Percentiles rank a stretch among this genome's conserved stretches.
These are phyloP conservation scores for Yarrowia sp. DNA, from an alignment of 805 yeast species.

Conservation along the genomic window DNA sequence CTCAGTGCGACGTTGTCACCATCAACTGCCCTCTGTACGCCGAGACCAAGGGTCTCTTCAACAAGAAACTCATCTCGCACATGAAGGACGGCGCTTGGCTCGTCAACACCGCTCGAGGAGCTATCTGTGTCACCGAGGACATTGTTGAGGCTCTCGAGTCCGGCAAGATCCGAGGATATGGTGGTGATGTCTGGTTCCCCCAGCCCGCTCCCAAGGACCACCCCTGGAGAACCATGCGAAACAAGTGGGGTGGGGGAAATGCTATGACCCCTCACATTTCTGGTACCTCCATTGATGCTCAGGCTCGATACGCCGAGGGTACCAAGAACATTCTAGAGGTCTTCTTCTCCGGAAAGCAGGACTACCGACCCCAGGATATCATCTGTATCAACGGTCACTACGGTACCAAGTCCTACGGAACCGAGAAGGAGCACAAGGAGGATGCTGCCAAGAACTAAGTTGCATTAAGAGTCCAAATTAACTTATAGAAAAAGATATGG, in stretches of 20 bases:
- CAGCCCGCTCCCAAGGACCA: not conserved
- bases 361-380: constrained; percentile 8
- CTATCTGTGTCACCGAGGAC: not conserved
- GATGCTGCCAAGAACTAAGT: not conserved
- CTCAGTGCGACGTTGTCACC: not conserved
- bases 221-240: constrained; percentile 9
- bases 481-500: not conserved
- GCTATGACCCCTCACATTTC: constrained; percentile 4
- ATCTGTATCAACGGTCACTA: constrained; percentile 5
- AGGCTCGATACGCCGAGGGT: constrained; percentile 1
- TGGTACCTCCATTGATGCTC: not conserved
- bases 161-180: not conserved
- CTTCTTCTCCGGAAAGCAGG: constrained; percentile 8
- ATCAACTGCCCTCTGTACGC: not conserved
- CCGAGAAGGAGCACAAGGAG: constrained; percentile 3
- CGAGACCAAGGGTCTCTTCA: not conserved
- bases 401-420: not conserved
- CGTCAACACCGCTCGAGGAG: constrained; percentile 9
- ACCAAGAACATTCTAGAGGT: constrained; percentile 1
- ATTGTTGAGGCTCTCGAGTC: not conserved
- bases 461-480: no score
- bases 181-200: constrained; percentile 3
- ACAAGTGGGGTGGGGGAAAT: constrained; percentile 1
- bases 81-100: constrained; percentile 1
- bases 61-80: not conserved